phyloP scores from a whole-genome alignment of 2,329 filamentous ascomycete genomes.

The Tolypocladium tundrense region DNA sequence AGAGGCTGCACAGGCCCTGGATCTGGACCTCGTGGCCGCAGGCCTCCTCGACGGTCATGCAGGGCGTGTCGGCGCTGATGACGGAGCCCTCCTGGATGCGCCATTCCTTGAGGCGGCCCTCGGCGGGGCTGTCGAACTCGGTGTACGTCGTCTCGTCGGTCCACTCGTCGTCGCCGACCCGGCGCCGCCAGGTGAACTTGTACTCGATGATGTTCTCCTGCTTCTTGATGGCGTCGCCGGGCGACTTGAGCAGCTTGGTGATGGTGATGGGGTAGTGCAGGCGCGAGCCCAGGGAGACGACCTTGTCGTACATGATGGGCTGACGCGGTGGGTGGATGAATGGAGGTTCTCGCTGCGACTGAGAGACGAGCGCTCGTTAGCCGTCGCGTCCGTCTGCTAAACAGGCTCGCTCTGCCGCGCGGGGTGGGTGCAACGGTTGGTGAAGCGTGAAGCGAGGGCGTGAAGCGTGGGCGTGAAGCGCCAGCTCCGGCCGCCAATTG shows the following conservation, averaged over 20 bases:
- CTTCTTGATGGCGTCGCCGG: slow-evolving; percentile 65
- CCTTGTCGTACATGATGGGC: slow-evolving; percentile 26
- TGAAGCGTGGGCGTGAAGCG: neutral
- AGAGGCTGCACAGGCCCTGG: slow-evolving; percentile 80
- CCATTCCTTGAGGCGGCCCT: slow-evolving; percentile 72
- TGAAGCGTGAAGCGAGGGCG: neutral
- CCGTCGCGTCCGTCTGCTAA: neutral
- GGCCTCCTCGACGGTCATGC: slow-evolving; percentile 75
- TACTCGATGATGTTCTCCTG: slow-evolving; percentile 77
- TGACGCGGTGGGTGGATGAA: neutral
- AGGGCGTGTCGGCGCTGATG: slow-evolving; percentile 46
- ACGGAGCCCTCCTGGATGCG: slow-evolving; percentile 58
- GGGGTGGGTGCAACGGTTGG: neutral
- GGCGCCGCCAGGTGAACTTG: slow-evolving; percentile 70
- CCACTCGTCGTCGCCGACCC: slow-evolving; percentile 56
- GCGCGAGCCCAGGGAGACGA: slow-evolving; percentile 44
- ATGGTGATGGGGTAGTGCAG: slow-evolving; percentile 92
- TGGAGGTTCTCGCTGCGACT: neutral
- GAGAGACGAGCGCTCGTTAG: neutral
- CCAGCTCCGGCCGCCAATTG: neutral
- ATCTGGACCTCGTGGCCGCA: slow-evolving; percentile 89
- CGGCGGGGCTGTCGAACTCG: slow-evolving; percentile 73
- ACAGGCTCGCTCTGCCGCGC: neutral
- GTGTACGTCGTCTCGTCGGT: slow-evolving; percentile 58
- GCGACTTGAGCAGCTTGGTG: slow-evolving; percentile 67